Base-by-base conservation (phyloP, 208 protist species). In the Acanthamoeba healyi region DNA sequence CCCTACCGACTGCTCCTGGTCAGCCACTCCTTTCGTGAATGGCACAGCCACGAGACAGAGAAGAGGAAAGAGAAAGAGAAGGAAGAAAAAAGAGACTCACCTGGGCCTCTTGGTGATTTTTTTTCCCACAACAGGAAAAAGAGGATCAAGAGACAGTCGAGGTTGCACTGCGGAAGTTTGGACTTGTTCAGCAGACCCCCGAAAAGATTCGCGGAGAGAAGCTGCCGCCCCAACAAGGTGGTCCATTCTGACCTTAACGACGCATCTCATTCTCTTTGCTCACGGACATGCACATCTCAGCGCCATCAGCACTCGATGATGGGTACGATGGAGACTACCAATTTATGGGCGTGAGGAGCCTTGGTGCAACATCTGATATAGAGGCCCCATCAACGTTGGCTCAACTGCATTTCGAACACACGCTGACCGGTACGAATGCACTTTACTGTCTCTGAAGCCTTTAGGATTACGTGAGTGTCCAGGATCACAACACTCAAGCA, bases 111-210 rank as follows among this genome's bases (percentile, higher is more conserved):
- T n/a, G n/a, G n/a, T n/a, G 2, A 24, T 29, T 19, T 38, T 19
- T 24, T 61, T 61, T 49, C 22, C 19, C 34, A 32, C 81, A 34
- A 9, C 58, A 49, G 42, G 56, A 92, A 44, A 92, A 92, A 51
- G 86, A 92, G 44, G 89, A 94, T 26, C 89, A 84, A 12, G 89
- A 94, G 49, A 65, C 49, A 6, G 63, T 94, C 22, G 89, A 94
- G 32, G 51, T 94, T 14, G 72, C 72, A 19, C 72, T 94, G 24
- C 61, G 34, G 1, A 86, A 42, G 42, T 86, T 79, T 86, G 77
- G 77, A 19, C 46, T 86, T 3, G 77, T 58, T 7, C 40, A 56
- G 40, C 77, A 86, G 15, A n/a, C 77, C 5, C n/a, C n/a, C n/a
- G n/a, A n/a, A n/a, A n/a, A n/a, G n/a, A n/a, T n/a, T n/a, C n/a